These are phyloP conservation scores for Cytospora chrysosperma DNA, from an alignment of 2,329 filamentous ascomycete species.

Conservation along the genomic window DNA sequence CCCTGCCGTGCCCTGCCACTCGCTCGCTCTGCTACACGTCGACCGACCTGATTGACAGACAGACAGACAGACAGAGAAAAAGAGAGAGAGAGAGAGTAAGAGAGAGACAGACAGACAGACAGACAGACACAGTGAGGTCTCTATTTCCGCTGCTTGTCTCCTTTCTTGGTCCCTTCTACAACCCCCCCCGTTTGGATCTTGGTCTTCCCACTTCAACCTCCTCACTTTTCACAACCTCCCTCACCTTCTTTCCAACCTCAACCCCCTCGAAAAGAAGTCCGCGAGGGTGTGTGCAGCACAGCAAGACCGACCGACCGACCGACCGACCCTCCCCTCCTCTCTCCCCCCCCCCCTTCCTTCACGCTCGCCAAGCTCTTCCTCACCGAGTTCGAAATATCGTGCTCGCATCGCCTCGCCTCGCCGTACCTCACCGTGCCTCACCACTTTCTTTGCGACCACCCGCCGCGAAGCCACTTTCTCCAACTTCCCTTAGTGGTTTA, in stretches of 20 bases:
- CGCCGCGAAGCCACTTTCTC: constrained; percentile 6
- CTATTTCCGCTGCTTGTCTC: constrained; percentile 15
- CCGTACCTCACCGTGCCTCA: background rate
- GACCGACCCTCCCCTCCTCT: too few relatives aligned
- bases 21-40: background rate
- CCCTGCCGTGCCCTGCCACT: background rate
- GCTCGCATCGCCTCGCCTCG: background rate
- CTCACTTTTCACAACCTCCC: constrained; percentile 12
- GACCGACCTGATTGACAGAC: constrained; percentile 10
- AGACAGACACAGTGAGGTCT: background rate
- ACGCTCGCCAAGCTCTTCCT: constrained; percentile 13
- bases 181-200: constrained; percentile 8
- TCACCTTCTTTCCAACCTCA: constrained; percentile 9
- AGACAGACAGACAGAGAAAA: background rate
- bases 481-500: constrained; percentile 7
- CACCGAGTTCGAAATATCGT: constrained; percentile 15
- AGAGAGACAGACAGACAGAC: constrained; percentile 5
- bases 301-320: constrained; percentile 5
- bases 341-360: constrained; percentile 1
- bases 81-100: too few relatives aligned
- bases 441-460: constrained; percentile 1
- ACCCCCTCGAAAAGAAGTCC: background rate
- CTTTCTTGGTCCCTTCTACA: background rate
- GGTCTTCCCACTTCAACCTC: constrained; percentile 9
- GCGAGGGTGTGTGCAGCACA: constrained; percentile 19